Evolutionary conservation across 2,329 filamentous ascomycete genomes (phyloP), one percentile per base, ranked within the genome.

Genomic region (Xylaria sp.): DNA sequence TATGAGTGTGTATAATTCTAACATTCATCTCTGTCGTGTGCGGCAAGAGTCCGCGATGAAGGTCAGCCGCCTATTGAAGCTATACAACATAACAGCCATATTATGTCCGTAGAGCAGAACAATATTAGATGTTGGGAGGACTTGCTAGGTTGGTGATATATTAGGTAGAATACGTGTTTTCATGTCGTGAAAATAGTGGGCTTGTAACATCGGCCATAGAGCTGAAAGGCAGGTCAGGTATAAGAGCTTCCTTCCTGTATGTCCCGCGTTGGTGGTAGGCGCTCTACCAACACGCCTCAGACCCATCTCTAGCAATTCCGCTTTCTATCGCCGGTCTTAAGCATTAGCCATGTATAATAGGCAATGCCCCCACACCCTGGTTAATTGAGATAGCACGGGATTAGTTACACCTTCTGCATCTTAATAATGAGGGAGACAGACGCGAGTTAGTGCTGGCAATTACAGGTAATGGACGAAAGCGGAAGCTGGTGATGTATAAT

Each of bases 1-100:
- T n/a, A n/a, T n/a, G n/a, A n/a, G n/a, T n/a, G 57, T 52, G 57
- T 60, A 54, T 60, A 54, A 51, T 57, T 55, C 49, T 57, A 43
- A 22, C 20, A 53, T 54, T 34, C 39, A 41, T 17, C 38, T 39
- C 16, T 52, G 51, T 47, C 50, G 44, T 46, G 55, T 58, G 41
- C 50, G 50, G 57, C 40, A 60, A 57, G 48, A 60, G 48, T 57
- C 52, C 57, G 54, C 57, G 57, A 53, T 47, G 43, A 52, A 24
- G 37, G 34, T 22, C 18, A 20, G 41, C 38, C 39, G 29, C 4
- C n/a, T 7, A 34, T 7, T 34, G 29, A 34, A 7, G 29, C n/a
- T n/a, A n/a, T n/a, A n/a, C n/a, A n/a, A n/a, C n/a, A n/a, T n/a
- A n/a, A n/a, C n/a, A n/a, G n/a, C n/a, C n/a, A n/a, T n/a, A n/a